Base-by-base conservation (phyloP, 2,329 filamentous ascomycete genomes). In the Ophiostoma novo-ulmi region DNA sequence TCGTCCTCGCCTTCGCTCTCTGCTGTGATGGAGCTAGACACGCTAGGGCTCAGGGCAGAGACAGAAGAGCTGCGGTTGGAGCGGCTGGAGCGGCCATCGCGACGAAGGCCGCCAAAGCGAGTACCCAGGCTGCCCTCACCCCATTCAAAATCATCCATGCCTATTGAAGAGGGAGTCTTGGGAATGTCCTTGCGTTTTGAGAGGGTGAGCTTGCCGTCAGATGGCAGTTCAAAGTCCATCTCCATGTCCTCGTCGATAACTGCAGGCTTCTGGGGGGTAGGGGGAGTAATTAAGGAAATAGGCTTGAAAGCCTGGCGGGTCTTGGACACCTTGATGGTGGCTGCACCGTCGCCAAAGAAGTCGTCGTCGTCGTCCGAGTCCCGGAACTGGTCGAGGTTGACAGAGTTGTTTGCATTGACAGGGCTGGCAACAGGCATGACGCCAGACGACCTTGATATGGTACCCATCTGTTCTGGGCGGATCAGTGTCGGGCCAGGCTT, bases 1-100 rank as follows among this genome's bases (percentile, higher is more conserved):
- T 98, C 94, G 75, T 97, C 94, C 78, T 97, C 94, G 77, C 94
- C 94, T 77, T 97, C 94, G 77, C 94, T 98, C 81, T 97, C 95
- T 11, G 88, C 87, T 1, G 93, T 97, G 75, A 97, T 89, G 74
- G 92, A 95, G 79, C 94, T 98, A 26, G 93, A 92, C 70, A 97
- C 87, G 78, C 94, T 98, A 17, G 95, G 94, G 77, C 94, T 98
- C 78, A 97, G 86, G 38, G 92, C 92, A 55, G 94, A 97, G 48
- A 90, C 88, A 22, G 93, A 94, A 0, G 93, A 97, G 81, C 92
- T 95, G 76, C 92, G 89, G 64, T 66, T 66, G 67, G 92, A 94
- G 76, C 92, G 89, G 64, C 22, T 66, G 67, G 92, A 94, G 58
- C 88, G 88, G n/a, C 85, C 86, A 76, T 94, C 92, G 75, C 92